These are phyloP conservation scores for Durio zibethinus DNA, from an alignment of 345 rosid genomes.

Conservation along the genomic window DNA sequence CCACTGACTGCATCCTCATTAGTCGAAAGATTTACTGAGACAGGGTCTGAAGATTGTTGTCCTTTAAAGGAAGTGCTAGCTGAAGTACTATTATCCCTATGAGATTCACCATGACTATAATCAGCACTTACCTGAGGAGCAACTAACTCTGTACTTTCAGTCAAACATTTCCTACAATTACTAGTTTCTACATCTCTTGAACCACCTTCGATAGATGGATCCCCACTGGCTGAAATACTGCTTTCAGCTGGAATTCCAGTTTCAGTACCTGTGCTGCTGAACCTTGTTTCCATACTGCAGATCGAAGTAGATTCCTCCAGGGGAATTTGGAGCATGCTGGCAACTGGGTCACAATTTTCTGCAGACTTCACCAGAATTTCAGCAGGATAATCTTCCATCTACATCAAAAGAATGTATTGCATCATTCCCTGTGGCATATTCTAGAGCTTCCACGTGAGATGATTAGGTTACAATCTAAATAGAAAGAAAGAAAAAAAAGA, in stretches of 20 bases:
- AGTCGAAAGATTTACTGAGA: conserved; percentile 41
- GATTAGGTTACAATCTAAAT: neutral
- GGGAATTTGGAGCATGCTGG: conserved; percentile 23
- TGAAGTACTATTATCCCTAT: conserved; percentile 38
- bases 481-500: neutral
- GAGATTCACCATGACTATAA: conserved; percentile 32
- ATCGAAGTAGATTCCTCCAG: conserved; percentile 25
- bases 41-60: conserved; percentile 45
- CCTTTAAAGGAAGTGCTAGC: conserved; percentile 43
- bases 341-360: conserved; percentile 23
- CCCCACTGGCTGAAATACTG: conserved; percentile 21
- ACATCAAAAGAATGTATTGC: conserved; percentile 17
- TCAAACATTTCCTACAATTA: conserved; percentile 31
- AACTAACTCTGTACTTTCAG: conserved; percentile 36
- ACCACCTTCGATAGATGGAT: conserved; percentile 25
- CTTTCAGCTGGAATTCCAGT: conserved; percentile 31
- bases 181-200: conserved; percentile 22
- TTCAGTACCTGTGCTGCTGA: conserved; percentile 29
- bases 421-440: conserved; percentile 4
- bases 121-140: conserved; percentile 44
- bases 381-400: conserved; percentile 44
- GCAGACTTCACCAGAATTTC: conserved; percentile 31
- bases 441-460: conserved; percentile 8
- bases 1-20: conserved; percentile 48
- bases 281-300: conserved; percentile 26